These are phyloP conservation scores for Krasilnikovozyma curviuscula DNA, from an alignment of 768 basidiomycete genomes.

Conservation along the genomic window DNA sequence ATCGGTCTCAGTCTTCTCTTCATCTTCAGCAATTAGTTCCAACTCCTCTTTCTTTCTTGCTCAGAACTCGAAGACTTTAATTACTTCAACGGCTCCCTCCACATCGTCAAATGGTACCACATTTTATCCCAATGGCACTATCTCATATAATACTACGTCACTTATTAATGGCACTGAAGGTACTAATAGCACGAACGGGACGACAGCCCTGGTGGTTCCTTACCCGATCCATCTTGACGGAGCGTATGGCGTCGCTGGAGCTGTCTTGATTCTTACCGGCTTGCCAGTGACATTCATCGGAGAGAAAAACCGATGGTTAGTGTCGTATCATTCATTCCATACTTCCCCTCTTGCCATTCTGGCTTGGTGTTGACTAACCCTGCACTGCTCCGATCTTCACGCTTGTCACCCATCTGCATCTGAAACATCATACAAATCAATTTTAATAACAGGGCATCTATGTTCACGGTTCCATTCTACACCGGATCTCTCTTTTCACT, in stretches of 20 bases:
- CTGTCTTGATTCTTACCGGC: conserved; percentile 70
- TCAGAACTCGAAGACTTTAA: not conserved
- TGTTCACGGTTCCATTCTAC: conserved; percentile 86
- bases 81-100: conserved; percentile 4
- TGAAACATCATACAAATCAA: conserved; percentile 5
- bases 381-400: not conserved
- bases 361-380: not conserved
- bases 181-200: conserved; percentile 8
- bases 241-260: conserved; percentile 75
- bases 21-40: not conserved
- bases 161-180: conserved; percentile 1
- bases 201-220: conserved; percentile 25
- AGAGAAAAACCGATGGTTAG: conserved; percentile 84
- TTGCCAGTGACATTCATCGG: conserved; percentile 78
- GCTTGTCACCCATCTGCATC: conserved; percentile 11
- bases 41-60: not conserved
- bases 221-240: conserved; percentile 56
- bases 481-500: conserved; percentile 65
- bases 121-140: conserved; percentile 7
- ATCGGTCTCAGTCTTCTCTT: not conserved
- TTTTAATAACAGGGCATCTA: conserved; percentile 48
- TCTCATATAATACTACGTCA: no score
- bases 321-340: no score
- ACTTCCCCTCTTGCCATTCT: not conserved
- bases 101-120: conserved; percentile 12